A percentile compares a stretch with the other conserved stretches of the same genome.
These are phyloP conservation scores for Euphorbia lathyris DNA, from an alignment of 345 rosid species.

Conservation along the genomic window DNA sequence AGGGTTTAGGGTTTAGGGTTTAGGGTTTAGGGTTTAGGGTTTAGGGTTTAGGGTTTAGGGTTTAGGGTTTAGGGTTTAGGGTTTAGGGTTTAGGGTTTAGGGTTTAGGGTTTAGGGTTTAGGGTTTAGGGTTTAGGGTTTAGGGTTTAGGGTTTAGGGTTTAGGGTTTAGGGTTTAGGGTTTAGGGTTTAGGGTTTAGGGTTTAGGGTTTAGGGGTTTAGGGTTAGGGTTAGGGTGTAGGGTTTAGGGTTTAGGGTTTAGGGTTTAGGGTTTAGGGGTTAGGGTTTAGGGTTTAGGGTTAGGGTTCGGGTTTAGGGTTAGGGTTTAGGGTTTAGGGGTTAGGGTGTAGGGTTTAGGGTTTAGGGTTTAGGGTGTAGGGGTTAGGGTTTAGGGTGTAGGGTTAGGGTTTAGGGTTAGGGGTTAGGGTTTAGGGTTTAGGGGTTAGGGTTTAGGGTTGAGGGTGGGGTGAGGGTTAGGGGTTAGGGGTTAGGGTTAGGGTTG, in stretches of 20 bases:
- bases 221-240: not conserved
- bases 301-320: conserved; percentile 6
- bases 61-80: too few relatives aligned
- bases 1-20: too few relatives aligned
- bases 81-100: too few relatives aligned
- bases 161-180: not conserved
- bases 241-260: not conserved
- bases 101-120: too few relatives aligned
- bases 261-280: conserved; percentile 4
- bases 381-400: not conserved
- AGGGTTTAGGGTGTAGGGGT: not conserved
- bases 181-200: not conserved
- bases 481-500: not conserved
- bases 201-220: not conserved
- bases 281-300: conserved; percentile 7
- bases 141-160: not conserved
- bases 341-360: conserved; percentile 7
- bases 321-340: conserved; percentile 15
- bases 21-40: too few relatives aligned
- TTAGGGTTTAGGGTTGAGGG: conserved; percentile 11
- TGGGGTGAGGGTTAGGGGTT: conserved; percentile 8
- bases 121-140: not conserved
- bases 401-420: conserved; percentile 10
- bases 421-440: conserved; percentile 1
- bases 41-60: too few relatives aligned